Conservation (phyloP, 2,329 filamentous ascomycete genomes). For the Hymenoscyphus linearis region DNA sequence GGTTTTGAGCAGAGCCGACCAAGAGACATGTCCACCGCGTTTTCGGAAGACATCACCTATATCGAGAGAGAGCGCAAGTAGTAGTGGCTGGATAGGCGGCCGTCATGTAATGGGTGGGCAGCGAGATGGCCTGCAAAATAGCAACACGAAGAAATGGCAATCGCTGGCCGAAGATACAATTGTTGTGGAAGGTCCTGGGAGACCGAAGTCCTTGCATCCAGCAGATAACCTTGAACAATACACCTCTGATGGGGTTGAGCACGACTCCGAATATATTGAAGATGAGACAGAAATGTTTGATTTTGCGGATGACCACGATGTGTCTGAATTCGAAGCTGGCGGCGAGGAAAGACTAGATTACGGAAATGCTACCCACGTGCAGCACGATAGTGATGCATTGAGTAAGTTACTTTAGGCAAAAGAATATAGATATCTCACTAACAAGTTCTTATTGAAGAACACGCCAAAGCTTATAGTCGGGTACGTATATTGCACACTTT, state of each 20-base stretch:
- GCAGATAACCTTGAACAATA: not conserved
- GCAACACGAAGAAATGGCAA: not conserved
- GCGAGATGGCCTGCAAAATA: not conserved
- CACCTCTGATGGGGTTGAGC: not conserved
- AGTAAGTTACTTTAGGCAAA: not conserved
- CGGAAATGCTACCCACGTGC: not conserved
- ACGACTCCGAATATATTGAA: not conserved
- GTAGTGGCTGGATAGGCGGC: not conserved
- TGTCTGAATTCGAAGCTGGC: not conserved
- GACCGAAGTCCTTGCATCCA: not conserved
- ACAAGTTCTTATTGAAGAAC: not conserved
- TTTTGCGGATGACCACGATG: not conserved
- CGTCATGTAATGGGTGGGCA: not conserved
- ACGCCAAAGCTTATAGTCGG: not conserved
- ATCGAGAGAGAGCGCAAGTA: not conserved
- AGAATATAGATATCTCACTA: not conserved
- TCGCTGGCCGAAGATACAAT: not conserved
- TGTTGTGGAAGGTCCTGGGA: not conserved
- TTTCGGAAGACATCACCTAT: not conserved
- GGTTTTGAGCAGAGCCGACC: not conserved
- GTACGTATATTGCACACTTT: not conserved
- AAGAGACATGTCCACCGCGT: not conserved
- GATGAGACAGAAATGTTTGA: not conserved
- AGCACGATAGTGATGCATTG: not conserved
- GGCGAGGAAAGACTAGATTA: not conserved